Evolutionary conservation across 306 rosid species (phyloP).

Genomic region (Cicer bijugum): DNA sequence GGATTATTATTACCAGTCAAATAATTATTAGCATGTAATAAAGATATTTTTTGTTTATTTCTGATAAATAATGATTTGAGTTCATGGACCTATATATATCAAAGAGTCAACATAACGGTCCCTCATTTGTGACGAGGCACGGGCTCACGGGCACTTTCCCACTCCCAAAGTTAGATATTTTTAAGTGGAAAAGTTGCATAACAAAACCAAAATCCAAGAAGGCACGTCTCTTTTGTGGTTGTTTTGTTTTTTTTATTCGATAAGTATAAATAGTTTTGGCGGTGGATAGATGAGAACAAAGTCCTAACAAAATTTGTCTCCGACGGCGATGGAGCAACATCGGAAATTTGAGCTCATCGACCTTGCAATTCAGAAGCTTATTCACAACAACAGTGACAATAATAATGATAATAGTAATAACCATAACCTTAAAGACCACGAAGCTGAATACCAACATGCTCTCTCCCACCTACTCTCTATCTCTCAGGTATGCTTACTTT

Average conservation of each 20-base stretch:
- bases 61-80: slow-evolving; percentile 8
- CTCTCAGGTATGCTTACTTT: slow-evolving; percentile 49
- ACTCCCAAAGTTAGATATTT: background rate
- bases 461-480: slow-evolving; percentile 64
- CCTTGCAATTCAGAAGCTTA: slow-evolving; percentile 61
- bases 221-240: slow-evolving; percentile 15
- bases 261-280: slow-evolving; percentile 1
- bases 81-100: background rate
- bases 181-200: background rate
- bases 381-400: slow-evolving; percentile 51
- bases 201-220: background rate
- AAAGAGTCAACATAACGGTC: background rate
- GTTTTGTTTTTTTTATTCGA: background rate
- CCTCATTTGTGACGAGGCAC: slow-evolving; percentile 11
- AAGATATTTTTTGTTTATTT: background rate
- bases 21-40: background rate
- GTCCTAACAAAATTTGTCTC: slow-evolving; percentile 2
- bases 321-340: slow-evolving; percentile 57
- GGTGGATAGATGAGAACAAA: slow-evolving; percentile 20
- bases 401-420: background rate
- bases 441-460: slow-evolving; percentile 53
- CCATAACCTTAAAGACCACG: slow-evolving; percentile 45
- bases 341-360: slow-evolving; percentile 58
- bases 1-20: background rate
- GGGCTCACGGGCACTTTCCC: background rate